Evolutionary conservation across 805 yeast species (phyloP).

Genomic region (Jamesozyma hellenica): DNA sequence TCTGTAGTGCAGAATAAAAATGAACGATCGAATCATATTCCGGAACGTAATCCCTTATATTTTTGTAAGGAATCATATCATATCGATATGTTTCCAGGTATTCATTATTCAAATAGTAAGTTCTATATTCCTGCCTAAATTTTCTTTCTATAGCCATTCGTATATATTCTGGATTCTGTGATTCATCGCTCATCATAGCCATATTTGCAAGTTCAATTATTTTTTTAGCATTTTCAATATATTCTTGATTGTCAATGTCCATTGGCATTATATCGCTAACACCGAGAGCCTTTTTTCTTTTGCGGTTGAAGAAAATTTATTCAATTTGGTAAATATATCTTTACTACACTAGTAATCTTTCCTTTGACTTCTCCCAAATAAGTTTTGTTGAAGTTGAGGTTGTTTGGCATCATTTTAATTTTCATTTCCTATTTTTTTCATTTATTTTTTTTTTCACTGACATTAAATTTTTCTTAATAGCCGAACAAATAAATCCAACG

Average conservation of each 20-base stretch:
- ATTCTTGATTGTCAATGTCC: neutral
- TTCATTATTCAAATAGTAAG: neutral
- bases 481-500: no score
- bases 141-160: neutral
- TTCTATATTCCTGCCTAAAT: neutral
- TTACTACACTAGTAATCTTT: no score
- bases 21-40: neutral
- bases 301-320: no score
- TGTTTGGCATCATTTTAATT: no score
- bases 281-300: no score
- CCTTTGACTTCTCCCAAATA: no score
- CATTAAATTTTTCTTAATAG: no score
- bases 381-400: no score
- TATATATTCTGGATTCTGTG: neutral
- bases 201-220: neutral
- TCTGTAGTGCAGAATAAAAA: neutral
- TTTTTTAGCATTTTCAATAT: neutral
- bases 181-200: neutral
- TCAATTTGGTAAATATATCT: no score
- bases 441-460: no score
- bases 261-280: neutral
- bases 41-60: neutral
- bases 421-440: no score
- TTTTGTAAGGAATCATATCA: neutral
- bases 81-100: neutral